Percentiles rank a stretch among this genome's conserved stretches.
These are phyloP conservation scores for Trichophyton schoenleinii DNA, from an alignment of 2,329 filamentous ascomycete species.

Conservation along the genomic window DNA sequence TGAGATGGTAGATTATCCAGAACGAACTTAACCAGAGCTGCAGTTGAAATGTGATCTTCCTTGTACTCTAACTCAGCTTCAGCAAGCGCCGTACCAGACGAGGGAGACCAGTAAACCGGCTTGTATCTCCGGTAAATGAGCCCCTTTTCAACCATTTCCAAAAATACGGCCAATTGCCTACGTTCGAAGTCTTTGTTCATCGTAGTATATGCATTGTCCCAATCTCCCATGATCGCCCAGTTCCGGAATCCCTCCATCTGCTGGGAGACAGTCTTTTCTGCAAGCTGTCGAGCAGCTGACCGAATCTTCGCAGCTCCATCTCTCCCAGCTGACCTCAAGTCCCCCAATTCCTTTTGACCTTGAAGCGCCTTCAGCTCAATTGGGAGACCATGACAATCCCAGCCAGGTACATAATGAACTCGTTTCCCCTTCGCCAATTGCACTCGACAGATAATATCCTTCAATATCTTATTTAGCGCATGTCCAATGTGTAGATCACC, in stretches of 20 bases:
- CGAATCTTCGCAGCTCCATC: slow-evolving; percentile 39
- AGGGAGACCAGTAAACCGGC: slow-evolving; percentile 55
- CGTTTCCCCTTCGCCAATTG: slow-evolving; percentile 65
- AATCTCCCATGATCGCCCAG: slow-evolving; percentile 54
- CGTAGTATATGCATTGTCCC: slow-evolving; percentile 50
- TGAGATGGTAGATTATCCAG: slow-evolving; percentile 40
- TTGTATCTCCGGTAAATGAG: slow-evolving; percentile 51
- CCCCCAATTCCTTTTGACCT: slow-evolving; percentile 32
- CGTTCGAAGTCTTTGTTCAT: slow-evolving; percentile 52
- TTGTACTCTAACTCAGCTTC: slow-evolving; percentile 55
- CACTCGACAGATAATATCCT: slow-evolving; percentile 79
- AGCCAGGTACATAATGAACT: slow-evolving; percentile 77
- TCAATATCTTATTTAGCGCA: slow-evolving; percentile 91
- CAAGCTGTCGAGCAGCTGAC: slow-evolving; percentile 42
- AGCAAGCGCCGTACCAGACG: slow-evolving; percentile 50
- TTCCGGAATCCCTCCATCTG: slow-evolving; percentile 48
- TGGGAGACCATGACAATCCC: slow-evolving; percentile 95
- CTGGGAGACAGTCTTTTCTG: slow-evolving; percentile 42
- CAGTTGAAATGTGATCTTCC: slow-evolving; percentile 46
- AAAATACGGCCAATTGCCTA: slow-evolving; percentile 47
- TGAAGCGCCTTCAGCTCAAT: slow-evolving; percentile 93
- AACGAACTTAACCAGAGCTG: slow-evolving; percentile 62
- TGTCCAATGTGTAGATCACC: slow-evolving; percentile 84
- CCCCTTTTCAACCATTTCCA: slow-evolving; percentile 48
- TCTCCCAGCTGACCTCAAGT: slow-evolving; percentile 19